A percentile compares a stretch with the other conserved stretches of the same genome.
These are phyloP conservation scores for Solanum aculeatissimum DNA, from an alignment of 305 asterid species.

Conservation along the genomic window DNA sequence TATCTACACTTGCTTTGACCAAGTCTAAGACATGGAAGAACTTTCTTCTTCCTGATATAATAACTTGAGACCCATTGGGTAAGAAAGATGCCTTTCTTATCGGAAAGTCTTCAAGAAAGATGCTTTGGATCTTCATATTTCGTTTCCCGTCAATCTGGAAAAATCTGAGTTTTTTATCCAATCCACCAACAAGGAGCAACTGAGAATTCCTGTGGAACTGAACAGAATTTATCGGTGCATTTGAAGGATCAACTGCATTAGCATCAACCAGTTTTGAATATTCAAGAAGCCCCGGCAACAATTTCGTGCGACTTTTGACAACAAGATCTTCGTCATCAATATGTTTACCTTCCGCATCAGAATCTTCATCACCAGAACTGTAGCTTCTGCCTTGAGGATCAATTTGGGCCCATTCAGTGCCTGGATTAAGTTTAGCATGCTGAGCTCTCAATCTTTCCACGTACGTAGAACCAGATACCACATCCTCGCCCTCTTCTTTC, in stretches of 20 bases:
- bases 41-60: conserved; percentile 76
- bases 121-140: conserved; percentile 62
- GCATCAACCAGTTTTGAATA: conserved; percentile 74
- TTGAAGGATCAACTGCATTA: conserved; percentile 48
- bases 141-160: conserved; percentile 85
- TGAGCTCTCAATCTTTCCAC: conserved; percentile 79
- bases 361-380: conserved; percentile 53
- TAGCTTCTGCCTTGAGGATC: conserved; percentile 21
- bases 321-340: conserved; percentile 39
- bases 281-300: conserved; percentile 68
- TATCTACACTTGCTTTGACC: conserved; percentile 61
- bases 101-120: conserved; percentile 77
- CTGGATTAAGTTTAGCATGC: conserved; percentile 71
- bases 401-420: conserved; percentile 74
- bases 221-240: conserved; percentile 58
- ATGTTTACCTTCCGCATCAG: conserved; percentile 31
- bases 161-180: conserved; percentile 59
- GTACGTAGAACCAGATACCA: conserved; percentile 56
- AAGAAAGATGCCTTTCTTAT: conserved; percentile 71
- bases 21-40: conserved; percentile 69
- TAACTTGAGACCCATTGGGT: conserved; percentile 82
- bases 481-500: conserved; percentile 62
- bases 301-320: conserved; percentile 30
- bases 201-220: conserved; percentile 82
- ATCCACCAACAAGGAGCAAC: conserved; percentile 79